Evolutionary conservation across 140 eudicot genomes (phyloP), one percentile per base, ranked within the genome.

Genomic region (Bidens hawaiensis): DNA sequence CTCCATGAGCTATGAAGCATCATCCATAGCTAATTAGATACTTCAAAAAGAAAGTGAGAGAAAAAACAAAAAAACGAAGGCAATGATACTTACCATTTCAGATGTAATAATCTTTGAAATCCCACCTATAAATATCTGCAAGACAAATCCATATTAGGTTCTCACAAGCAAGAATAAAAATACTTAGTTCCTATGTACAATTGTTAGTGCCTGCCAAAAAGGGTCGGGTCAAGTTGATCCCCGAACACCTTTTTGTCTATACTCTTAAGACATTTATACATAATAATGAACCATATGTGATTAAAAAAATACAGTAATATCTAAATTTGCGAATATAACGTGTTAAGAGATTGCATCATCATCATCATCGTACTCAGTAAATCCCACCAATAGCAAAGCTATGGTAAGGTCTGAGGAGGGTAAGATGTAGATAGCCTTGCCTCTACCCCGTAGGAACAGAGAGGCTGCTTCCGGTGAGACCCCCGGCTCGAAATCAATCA

Each of bases 111-210:
- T 60, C 62, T 75, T 82, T 28, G 99, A 74, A 74, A 94, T 77
- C 66, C 99, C 97, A 56, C 99, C 97, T 77, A 94, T 60, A 65
- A 88, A 94, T 45, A 94, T 81, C 99, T 94, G 85, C 76, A 74
- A 43, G 41, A 43, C 45, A 68, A 57, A 40, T 19, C 34, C 47
- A 68, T 52, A 23, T 14, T 54, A 54, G 13, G 5, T 54, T 27
- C 26, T 54, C 40, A 25, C 60, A 52, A 14, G 60, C 60, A n/a
- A 52, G 21, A 52, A 14, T 52, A 24, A 52, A n/a, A n/a, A n/a
- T n/a, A n/a, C n/a, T n/a, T n/a, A n/a, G n/a, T n/a, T n/a, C n/a
- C n/a, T n/a, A n/a, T n/a, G n/a, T n/a, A n/a, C n/a, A n/a, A n/a
- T n/a, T n/a, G n/a, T n/a, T n/a, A 48, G 51, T 48, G 27, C n/a